Conservation (phyloP, 2,329 filamentous ascomycete species). For the Claviceps arundinis region DNA sequence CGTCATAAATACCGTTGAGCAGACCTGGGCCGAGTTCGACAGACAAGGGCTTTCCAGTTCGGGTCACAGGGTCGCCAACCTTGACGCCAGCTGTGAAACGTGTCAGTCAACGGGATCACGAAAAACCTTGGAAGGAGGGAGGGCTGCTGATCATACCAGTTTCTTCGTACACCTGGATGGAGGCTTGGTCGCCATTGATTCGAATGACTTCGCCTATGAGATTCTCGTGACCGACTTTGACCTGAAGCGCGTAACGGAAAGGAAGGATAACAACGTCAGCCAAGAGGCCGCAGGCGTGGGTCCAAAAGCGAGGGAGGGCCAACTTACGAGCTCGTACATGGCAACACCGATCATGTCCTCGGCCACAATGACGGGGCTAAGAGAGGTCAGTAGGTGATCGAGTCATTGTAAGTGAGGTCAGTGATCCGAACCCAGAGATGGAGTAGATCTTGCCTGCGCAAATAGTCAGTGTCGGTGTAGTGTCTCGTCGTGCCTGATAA, state of each 20-base stretch:
- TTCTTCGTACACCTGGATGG: constrained; percentile 98
- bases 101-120: constrained; percentile 3
- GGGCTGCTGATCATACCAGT: constrained; percentile 51
- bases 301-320: neutral
- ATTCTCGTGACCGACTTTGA: constrained; percentile 81
- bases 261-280: neutral
- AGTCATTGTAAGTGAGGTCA: neutral
- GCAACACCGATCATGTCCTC: constrained; percentile 98
- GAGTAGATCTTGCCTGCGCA: constrained; percentile 46
- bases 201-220: constrained; percentile 97
- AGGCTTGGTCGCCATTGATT: constrained; percentile 89
- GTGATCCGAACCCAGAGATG: constrained; percentile 40
- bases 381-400: constrained; percentile 9
- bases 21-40: constrained; percentile 94
- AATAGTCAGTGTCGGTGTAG: constrained; percentile 11
- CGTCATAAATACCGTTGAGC: constrained; percentile 99
- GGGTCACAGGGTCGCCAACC: constrained; percentile 81
- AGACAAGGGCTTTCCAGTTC: constrained; percentile 90
- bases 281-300: neutral
- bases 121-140: neutral
- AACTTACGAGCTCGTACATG: constrained; percentile 92
- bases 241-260: constrained; percentile 32
- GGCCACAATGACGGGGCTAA: constrained; percentile 81
- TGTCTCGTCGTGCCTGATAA: too few species aligned
- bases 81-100: constrained; percentile 66